These are phyloP conservation scores for Seiridium unicorne DNA, from an alignment of 2,329 filamentous ascomycete genomes.

Conservation along the genomic window DNA sequence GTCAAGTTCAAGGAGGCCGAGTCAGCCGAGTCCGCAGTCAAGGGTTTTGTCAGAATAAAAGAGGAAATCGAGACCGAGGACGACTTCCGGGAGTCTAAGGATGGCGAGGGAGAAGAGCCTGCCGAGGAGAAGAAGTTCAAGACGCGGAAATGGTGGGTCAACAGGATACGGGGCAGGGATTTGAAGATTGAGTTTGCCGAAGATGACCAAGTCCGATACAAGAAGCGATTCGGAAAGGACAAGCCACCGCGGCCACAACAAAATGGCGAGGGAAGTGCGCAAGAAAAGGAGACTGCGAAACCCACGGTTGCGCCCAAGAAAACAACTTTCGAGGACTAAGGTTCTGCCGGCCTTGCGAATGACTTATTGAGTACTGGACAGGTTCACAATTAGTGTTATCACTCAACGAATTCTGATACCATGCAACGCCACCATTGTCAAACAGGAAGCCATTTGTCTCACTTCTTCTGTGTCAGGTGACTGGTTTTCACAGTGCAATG, in stretches of 20 bases:
- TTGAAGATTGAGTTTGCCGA: constrained; percentile 92
- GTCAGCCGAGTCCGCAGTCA: constrained; percentile 72
- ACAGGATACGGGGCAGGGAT: constrained; percentile 74
- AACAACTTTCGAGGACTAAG: constrained; percentile 1
- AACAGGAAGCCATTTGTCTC: no score
- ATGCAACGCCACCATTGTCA: no score
- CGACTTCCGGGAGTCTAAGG: constrained; percentile 53
- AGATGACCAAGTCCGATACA: constrained; percentile 84
- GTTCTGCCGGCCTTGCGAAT: not conserved
- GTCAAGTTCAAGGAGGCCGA: constrained; percentile 82
- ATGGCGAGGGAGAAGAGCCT: constrained; percentile 40
- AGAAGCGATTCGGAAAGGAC: constrained; percentile 87
- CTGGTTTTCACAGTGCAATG: no score
- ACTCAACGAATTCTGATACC: no score
- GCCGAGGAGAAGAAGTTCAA: constrained; percentile 53
- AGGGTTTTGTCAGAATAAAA: constrained; percentile 74
- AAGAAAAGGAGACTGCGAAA: not conserved
- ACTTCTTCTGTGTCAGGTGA: no score
- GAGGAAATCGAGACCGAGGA: constrained; percentile 63
- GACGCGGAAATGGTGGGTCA: constrained; percentile 78
- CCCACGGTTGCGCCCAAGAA: not conserved
- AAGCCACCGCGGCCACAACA: constrained; percentile 39
- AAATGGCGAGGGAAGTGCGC: not conserved
- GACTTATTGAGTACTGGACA: no score
- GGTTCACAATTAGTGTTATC: no score